Evolutionary conservation across 148 eudicot species (phyloP).

Genomic region (Simmondsia chinensis): DNA sequence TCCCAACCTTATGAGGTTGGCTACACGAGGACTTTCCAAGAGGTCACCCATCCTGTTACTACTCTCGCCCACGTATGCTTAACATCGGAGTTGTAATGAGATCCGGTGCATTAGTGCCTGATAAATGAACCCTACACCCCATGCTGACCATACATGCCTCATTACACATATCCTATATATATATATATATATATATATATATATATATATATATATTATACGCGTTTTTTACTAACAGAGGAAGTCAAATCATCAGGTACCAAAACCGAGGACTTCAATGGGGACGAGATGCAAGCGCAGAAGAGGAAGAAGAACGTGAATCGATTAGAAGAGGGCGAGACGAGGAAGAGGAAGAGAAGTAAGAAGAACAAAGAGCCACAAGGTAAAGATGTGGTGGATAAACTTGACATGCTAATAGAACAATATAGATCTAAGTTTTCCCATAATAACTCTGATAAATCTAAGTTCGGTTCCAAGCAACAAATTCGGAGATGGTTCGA

Average conservation of each 20-base stretch:
- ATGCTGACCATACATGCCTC: no score
- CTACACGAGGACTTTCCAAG: no score
- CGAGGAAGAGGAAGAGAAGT: slow-evolving; percentile 22
- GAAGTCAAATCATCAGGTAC: slow-evolving; percentile 4
- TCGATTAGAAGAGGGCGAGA: slow-evolving; percentile 12
- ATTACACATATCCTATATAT: no score
- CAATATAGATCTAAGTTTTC: slow-evolving; percentile 65
- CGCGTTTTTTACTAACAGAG: no score
- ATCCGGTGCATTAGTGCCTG: no score
- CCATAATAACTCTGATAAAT: slow-evolving; percentile 25
- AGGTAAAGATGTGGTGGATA: slow-evolving; percentile 66
- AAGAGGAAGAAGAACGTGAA: slow-evolving; percentile 28
- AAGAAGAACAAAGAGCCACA: slow-evolving; percentile 55
- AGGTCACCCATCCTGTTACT: no score
- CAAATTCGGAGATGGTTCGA: slow-evolving; percentile 85
- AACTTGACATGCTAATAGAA: slow-evolving; percentile 69
- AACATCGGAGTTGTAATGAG: no score
- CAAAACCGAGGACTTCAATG: slow-evolving; percentile 5
- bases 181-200: no score
- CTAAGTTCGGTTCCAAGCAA: slow-evolving; percentile 48
- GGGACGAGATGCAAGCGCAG: slow-evolving; percentile 4
- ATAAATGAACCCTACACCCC: no score
- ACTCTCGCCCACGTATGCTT: no score
- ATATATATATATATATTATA: no score
- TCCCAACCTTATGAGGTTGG: no score